Base-by-base conservation (phyloP, 495 filamentous ascomycete genomes). In the Polyplosphaeria fusca region DNA sequence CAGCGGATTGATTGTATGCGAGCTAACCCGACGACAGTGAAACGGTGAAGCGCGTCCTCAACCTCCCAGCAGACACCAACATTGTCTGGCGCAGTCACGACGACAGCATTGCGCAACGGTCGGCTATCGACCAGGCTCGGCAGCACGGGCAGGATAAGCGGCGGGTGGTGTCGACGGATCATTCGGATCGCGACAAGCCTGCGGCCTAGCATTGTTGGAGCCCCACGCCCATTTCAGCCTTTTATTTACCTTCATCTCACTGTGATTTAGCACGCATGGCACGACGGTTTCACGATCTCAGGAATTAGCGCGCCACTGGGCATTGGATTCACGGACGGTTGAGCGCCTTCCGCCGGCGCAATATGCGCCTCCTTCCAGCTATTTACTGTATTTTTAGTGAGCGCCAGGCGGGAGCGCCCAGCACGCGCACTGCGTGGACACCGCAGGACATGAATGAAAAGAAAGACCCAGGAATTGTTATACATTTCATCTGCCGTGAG, bases 81-180 rank as follows among this genome's bases (percentile, higher is more conserved):
- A 83, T 98, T 49, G 82, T 91, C 55, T 98, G 89, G 86, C 94
- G 95, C 75, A 90, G 86, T 67, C 93, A 98, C 67, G 91, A 86
- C 54, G 72, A 74, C 24, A 72, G 70, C 54, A 74, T 74, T 42
- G 62, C 66, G 2, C 71, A 71, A 47, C 57, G 71, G 2, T 46
- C 60, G 2, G 72, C 72, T 4, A 67, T 68, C 16, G 71, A 74
- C 38, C 70, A 74, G 48, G 65, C 65, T 0, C 65, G 71, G 16
- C 68, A 70, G 28, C 51, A 54, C 18, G 49, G 52, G 37, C 45
- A 56, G 16, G 45, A 58, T 18, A 73, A 72, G 58, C 61, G 71
- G 24, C 65, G 71, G 18, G 61, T 60, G 22, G 64, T 55, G n/a
- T 52, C 51, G 14, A 52, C 60, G 16, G 57, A 53, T 19, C 65